Evolutionary conservation across 2,329 filamentous ascomycete genomes (phyloP).

Genomic region (Teratosphaeria epicoccoides): DNA sequence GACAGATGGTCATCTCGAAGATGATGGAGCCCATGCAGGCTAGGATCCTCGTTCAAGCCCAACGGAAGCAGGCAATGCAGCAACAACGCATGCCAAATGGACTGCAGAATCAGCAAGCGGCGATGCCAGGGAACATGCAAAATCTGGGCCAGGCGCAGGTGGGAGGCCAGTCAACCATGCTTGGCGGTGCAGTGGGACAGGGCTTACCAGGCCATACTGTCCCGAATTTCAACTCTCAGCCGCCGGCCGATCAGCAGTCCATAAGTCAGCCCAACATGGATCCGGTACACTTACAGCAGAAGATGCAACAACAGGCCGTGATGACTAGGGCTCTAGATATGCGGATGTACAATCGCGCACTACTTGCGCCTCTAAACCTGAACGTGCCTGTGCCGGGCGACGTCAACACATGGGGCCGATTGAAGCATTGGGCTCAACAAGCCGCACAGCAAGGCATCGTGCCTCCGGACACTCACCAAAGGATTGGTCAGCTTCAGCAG

Average conservation of each 20-base stretch:
- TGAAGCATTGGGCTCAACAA: constrained; percentile 43
- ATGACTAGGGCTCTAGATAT: constrained; percentile 13
- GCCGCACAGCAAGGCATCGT: constrained; percentile 32
- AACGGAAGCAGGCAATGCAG: neutral
- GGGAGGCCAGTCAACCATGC: neutral
- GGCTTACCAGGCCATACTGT: constrained; percentile 11
- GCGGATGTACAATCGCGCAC: constrained; percentile 11
- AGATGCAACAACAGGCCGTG: constrained; percentile 7
- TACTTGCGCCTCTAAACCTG: constrained; percentile 9
- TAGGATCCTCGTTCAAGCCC: neutral
- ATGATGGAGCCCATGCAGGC: neutral
- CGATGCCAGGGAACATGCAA: neutral
- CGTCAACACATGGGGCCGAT: constrained; percentile 45
- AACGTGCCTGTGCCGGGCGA: constrained; percentile 34
- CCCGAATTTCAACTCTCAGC: neutral
- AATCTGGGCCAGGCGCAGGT: neutral
- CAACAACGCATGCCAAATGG: neutral
- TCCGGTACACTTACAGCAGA: constrained; percentile 12
- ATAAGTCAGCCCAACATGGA: constrained; percentile 5
- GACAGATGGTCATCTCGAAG: neutral
- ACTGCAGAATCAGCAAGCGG: neutral
- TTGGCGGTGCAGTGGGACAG: neutral
- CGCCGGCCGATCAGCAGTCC: constrained; percentile 4
- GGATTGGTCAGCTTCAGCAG: constrained; percentile 24
- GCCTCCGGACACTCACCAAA: constrained; percentile 31